Evolutionary conservation across 2,329 filamentous ascomycete genomes (phyloP).

Genomic region (Nigrospora sphaerica): DNA sequence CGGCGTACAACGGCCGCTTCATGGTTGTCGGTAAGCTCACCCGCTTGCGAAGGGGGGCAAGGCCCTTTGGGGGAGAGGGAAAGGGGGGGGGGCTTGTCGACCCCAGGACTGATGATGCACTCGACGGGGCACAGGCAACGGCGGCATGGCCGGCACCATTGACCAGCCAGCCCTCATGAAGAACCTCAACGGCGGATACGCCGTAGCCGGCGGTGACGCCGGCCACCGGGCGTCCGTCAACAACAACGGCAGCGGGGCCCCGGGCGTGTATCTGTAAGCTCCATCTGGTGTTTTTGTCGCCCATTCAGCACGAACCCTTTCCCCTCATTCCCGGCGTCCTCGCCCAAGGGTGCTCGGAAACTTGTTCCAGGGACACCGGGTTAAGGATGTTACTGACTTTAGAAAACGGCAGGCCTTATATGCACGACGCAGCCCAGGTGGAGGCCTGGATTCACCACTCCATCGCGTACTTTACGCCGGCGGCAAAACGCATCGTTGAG

Average conservation of each 20-base stretch:
- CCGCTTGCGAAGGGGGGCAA: no score
- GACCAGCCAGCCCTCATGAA: constrained; percentile 8
- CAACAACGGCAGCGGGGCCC: constrained; percentile 8
- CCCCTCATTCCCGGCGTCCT: no score
- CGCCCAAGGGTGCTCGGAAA: no score
- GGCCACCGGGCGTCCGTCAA: constrained; percentile 12
- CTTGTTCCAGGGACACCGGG: no score
- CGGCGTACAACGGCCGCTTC: constrained; percentile 11
- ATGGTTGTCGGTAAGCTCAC: constrained; percentile 13
- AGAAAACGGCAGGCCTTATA: constrained; percentile 4
- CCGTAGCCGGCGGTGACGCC: constrained; percentile 14
- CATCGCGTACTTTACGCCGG: constrained; percentile 23
- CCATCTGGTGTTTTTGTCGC: no score
- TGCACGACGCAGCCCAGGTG: constrained; percentile 10
- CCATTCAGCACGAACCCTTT: no score
- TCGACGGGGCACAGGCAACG: constrained; percentile 9
- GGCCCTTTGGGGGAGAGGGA: no score
- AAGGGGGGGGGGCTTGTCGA: no score
- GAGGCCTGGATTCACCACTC: constrained; percentile 29
- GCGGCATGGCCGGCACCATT: constrained; percentile 15
- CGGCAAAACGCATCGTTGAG: constrained; percentile 18
- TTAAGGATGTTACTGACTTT: no score
- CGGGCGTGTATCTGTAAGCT: constrained; percentile 6
- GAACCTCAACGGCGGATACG: constrained; percentile 14
- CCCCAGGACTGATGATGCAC: neutral